Evolutionary conservation across 2,329 filamentous ascomycete genomes (phyloP).

Genomic region (Venturia oleaginea): DNA sequence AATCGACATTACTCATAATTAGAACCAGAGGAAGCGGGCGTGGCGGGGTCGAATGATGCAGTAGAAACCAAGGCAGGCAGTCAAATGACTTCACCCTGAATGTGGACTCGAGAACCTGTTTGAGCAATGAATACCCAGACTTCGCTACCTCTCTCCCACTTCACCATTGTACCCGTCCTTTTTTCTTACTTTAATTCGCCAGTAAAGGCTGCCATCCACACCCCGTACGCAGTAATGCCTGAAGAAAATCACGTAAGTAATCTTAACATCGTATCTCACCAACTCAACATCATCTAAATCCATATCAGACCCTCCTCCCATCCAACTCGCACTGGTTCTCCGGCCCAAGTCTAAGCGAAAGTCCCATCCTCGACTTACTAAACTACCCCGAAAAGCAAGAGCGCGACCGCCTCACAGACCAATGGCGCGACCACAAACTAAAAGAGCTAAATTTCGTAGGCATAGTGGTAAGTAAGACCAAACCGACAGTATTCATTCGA

Average conservation of each 20-base stretch:
- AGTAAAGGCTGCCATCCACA: too few relatives aligned
- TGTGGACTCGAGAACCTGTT: too few relatives aligned
- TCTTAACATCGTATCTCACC: not conserved
- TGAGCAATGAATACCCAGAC: too few relatives aligned
- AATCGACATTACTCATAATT: too few relatives aligned
- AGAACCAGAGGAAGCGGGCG: too few relatives aligned
- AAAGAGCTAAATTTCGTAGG: conserved; percentile 35
- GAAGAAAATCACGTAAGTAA: not conserved
- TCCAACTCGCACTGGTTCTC: not conserved
- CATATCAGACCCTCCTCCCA: not conserved
- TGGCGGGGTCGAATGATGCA: too few relatives aligned
- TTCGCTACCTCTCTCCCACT: too few relatives aligned
- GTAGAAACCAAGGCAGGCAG: too few relatives aligned
- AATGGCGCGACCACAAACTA: conserved; percentile 32
- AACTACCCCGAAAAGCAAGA: conserved; percentile 27
- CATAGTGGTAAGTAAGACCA: conserved; percentile 27
- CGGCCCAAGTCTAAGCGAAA: conserved; percentile 21
- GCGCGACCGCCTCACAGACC: conserved; percentile 27
- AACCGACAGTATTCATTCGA: not conserved
- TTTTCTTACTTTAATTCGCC: too few relatives aligned
- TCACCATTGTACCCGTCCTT: too few relatives aligned
- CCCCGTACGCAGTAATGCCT: not conserved
- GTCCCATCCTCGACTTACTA: conserved; percentile 29
- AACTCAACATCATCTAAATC: not conserved
- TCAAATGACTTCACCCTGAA: too few relatives aligned